A percentile compares a stretch with the other conserved stretches of the same genome.
phyloP scores from a whole-genome alignment of 768 basidiomycete species.

The Rhodotorula graminis region DNA sequence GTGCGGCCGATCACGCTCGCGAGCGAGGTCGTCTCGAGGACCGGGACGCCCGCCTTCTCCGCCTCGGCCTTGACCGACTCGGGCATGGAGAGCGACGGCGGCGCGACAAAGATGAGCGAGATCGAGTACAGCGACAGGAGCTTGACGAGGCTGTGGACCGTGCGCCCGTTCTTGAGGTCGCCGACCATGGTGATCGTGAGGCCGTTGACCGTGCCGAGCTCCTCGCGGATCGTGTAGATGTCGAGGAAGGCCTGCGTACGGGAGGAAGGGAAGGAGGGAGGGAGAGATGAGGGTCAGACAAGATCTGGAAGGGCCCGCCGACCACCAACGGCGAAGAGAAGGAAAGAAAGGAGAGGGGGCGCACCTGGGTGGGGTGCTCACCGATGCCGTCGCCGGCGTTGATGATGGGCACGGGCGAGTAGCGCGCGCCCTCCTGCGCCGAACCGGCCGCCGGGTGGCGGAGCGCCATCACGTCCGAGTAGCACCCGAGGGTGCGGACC shows the following conservation, averaged over 20 bases:
- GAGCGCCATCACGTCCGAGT: constrained; percentile 88
- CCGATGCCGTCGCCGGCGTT: constrained; percentile 97
- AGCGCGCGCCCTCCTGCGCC: constrained; percentile 92
- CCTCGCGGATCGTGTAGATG: constrained; percentile 87
- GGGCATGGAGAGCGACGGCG: constrained; percentile 81
- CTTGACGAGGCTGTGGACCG: constrained; percentile 91
- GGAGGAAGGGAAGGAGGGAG: no score
- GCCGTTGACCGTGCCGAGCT: constrained; percentile 95
- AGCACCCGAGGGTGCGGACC: constrained; percentile 87
- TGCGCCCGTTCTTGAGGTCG: constrained; percentile 95
- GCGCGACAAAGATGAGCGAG: constrained; percentile 91
- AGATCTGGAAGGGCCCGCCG: no score
- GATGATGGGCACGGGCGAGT: constrained; percentile 87
- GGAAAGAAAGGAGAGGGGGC: constrained; percentile 32
- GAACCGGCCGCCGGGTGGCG: constrained; percentile 92
- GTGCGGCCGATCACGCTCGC: constrained; percentile 87
- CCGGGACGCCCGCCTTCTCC: constrained; percentile 71
- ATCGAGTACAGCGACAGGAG: constrained; percentile 87
- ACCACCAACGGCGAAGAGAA: no score
- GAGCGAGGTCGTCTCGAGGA: constrained; percentile 76
- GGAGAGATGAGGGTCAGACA: not conserved
- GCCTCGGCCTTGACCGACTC: constrained; percentile 74
- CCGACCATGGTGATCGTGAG: constrained; percentile 76
- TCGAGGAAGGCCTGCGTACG: constrained; percentile 50
- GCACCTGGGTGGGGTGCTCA: constrained; percentile 90